A percentile compares a stretch with the other conserved stretches of the same genome.
Evolutionary conservation across 1,139 yeast genomes (phyloP).

Genomic region (Kurtzmaniella quercitrusa): DNA sequence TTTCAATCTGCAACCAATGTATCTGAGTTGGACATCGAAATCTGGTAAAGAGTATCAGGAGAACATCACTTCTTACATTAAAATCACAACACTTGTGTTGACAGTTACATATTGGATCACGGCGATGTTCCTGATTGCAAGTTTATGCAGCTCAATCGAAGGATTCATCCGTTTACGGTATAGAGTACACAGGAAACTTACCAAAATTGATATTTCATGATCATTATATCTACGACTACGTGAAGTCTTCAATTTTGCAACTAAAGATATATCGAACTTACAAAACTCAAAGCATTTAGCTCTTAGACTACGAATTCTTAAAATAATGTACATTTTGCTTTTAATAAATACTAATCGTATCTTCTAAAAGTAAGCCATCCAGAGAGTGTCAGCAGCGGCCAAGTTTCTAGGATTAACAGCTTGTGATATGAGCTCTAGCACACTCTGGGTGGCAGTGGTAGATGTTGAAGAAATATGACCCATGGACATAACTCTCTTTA

Average conservation of each 20-base stretch:
- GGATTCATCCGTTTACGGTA: slow-evolving; percentile 9
- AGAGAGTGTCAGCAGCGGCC: slow-evolving; percentile 87
- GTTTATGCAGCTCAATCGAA: background rate
- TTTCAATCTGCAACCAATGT: slow-evolving; percentile 21
- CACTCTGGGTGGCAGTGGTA: slow-evolving; percentile 85
- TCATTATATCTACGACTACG: too few relatives aligned
- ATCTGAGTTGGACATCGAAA: slow-evolving; percentile 20
- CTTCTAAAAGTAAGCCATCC: slow-evolving; percentile 85
- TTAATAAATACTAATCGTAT: background rate
- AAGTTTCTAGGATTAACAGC: slow-evolving; percentile 95
- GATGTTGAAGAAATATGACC: slow-evolving; percentile 77
- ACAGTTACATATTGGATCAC: slow-evolving; percentile 10
- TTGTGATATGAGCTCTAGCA: slow-evolving; percentile 84
- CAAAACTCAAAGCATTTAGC: too few relatives aligned
- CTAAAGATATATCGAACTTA: too few relatives aligned
- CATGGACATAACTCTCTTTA: slow-evolving; percentile 62
- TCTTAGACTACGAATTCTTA: background rate
- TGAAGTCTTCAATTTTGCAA: too few relatives aligned
- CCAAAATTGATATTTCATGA: background rate
- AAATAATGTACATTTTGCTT: slow-evolving; percentile 1
- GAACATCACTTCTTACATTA: slow-evolving; percentile 25
- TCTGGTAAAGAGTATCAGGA: slow-evolving; percentile 11
- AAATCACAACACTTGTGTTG: slow-evolving; percentile 11
- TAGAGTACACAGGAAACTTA: background rate
- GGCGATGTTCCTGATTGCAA: slow-evolving; percentile 2